Evolutionary conservation across 2,329 filamentous ascomycete genomes (phyloP), one percentile per base, ranked within the genome.

Genomic region (Paramyrothecium roridum): DNA sequence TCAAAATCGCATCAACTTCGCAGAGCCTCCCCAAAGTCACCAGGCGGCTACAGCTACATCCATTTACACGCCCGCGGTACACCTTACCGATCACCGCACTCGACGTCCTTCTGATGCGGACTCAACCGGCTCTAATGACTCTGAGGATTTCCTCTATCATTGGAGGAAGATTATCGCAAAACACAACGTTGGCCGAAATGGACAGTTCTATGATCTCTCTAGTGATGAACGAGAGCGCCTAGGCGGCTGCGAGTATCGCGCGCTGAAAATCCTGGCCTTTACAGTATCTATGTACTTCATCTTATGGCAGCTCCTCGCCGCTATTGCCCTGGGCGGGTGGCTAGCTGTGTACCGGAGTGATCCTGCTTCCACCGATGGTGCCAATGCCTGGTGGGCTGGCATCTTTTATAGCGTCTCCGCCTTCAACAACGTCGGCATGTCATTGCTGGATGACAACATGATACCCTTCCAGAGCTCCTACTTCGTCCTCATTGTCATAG

Each of bases 381-480:
- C 86, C 53, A 82, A 84, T 56, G 82, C 86, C 34, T 88, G 83
- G 83, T 89, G 86, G 86, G 74, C 84, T 2, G 86, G 86, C 45
- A 79, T 84, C 48, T 90, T 89, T 71, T 85, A 87, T 57, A 83
- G 83, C 2, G 80, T 84, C 4, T 87, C 84, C 19, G 86, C 86
- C 0, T 90, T 89, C 69, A 88, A 88, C 70, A 89, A 89, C 61
- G 85, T 80, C n/a, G 86, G 86, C 45, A 87, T 90, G 84, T 82
- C 81, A 20, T 73, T 89, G 37, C 71, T 89, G 13, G 85, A 89
- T 65, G 79, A 81, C 45, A 88, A 87, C 63, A 86, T 90, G 73
- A 73, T 82, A 3, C 81, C 82, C 0, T 88, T 86, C 56, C 79
- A 83, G 55, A 73, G 73, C 33, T 72, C 76, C 1, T 76, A 77